phyloP scores from a whole-genome alignment of 371 early-diverging fungal genomes.

The Saksenaea vasiformis region DNA sequence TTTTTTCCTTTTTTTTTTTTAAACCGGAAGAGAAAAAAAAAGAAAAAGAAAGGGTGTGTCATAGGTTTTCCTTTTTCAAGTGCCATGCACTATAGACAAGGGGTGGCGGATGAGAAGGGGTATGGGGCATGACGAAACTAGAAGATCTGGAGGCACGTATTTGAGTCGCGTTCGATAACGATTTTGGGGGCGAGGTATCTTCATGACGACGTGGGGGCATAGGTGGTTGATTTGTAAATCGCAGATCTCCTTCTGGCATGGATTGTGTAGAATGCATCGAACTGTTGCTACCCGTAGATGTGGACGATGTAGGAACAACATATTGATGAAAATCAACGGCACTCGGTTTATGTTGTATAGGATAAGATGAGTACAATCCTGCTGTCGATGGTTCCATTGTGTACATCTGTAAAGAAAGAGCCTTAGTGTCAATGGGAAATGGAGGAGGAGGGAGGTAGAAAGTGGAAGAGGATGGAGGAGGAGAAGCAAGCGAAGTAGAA shows the following conservation, averaged over 20 bases:
- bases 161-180: neutral
- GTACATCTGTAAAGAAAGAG: neutral
- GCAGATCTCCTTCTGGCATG: constrained; percentile 22
- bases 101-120: neutral
- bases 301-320: constrained; percentile 41
- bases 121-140: neutral
- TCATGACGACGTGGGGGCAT: constrained; percentile 1
- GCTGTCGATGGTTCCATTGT: constrained; percentile 9
- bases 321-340: constrained; percentile 32
- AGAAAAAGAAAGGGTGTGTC: neutral
- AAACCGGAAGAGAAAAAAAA: neutral
- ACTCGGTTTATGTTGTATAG: constrained; percentile 17
- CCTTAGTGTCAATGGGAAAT: neutral
- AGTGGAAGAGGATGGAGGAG: neutral
- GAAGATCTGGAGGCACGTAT: neutral
- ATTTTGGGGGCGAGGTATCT: neutral
- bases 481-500: neutral
- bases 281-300: constrained; percentile 43
- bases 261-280: constrained; percentile 44
- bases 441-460: constrained; percentile 20
- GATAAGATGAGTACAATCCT: constrained; percentile 25
- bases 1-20: neutral
- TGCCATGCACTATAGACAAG: neutral
- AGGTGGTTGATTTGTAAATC: neutral
- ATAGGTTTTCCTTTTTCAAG: neutral